Evolutionary conservation across 2,329 filamentous ascomycete species (phyloP).

Genomic region (Aspergillus sclerotialis): DNA sequence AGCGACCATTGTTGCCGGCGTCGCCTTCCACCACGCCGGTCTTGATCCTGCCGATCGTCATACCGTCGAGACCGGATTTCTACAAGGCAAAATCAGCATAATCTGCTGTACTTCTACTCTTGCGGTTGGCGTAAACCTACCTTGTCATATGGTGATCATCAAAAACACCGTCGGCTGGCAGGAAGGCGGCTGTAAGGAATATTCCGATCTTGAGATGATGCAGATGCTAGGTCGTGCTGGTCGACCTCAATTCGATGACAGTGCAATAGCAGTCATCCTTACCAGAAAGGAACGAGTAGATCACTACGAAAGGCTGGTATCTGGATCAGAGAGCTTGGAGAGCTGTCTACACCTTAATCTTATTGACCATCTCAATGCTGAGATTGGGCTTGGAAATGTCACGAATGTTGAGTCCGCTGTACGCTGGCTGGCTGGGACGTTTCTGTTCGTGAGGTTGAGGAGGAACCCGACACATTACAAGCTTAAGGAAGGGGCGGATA

Average conservation of each 20-base stretch:
- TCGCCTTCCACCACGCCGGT: conserved; percentile 78
- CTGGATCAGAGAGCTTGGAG: conserved; percentile 66
- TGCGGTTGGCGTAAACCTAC: conserved; percentile 75
- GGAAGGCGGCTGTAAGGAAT: conserved; percentile 57
- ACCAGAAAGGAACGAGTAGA: conserved; percentile 59
- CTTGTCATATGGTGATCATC: conserved; percentile 74
- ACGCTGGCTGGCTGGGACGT: conserved; percentile 69
- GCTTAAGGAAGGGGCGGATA: conserved; percentile 48
- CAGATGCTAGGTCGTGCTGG: conserved; percentile 85
- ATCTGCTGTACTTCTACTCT: conserved; percentile 85
- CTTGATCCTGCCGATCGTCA: conserved; percentile 58
- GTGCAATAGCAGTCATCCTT: conserved; percentile 70
- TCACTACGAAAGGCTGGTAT: conserved; percentile 66
- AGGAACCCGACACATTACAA: conserved; percentile 66
- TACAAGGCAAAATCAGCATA: conserved; percentile 65
- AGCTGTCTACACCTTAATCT: conserved; percentile 72
- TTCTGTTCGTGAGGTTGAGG: conserved; percentile 66
- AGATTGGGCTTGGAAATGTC: conserved; percentile 70
- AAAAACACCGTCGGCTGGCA: conserved; percentile 69
- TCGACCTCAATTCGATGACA: conserved; percentile 73
- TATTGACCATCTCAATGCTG: conserved; percentile 77
- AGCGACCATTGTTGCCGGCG: conserved; percentile 50
- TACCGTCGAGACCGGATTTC: conserved; percentile 60
- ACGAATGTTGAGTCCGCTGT: conserved; percentile 58
- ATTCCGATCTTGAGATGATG: conserved; percentile 78